Evolutionary conservation across 23 red algal species (phyloP).

Genomic region (Cyanidium caldarium): DNA sequence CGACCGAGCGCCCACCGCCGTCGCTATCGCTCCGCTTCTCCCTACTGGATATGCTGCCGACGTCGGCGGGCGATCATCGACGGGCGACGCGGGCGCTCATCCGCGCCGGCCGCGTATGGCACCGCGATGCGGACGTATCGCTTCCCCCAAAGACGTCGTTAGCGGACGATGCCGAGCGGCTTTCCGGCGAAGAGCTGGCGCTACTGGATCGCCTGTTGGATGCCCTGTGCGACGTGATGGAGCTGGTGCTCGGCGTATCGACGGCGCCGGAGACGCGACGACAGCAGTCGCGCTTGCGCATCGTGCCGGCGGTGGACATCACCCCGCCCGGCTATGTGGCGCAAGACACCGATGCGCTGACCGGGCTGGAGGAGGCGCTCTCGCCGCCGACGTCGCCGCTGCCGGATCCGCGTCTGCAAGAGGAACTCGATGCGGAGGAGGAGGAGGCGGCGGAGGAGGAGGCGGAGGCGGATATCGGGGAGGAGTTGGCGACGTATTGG

Average conservation of each 20-base stretch:
- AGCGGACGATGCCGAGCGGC: not conserved
- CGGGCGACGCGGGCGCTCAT: not conserved
- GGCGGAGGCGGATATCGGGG: not conserved
- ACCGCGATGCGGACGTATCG: too few species aligned
- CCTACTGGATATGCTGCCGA: not conserved
- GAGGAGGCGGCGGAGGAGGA: too few species aligned
- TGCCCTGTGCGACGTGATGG: not conserved
- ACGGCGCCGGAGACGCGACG: not conserved
- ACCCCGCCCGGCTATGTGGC: too few species aligned
- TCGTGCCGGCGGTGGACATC: too few species aligned
- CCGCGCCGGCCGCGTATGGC: not conserved
- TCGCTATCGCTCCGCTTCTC: not conserved
- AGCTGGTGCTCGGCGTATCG: not conserved
- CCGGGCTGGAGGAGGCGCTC: too few species aligned
- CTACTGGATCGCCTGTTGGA: not conserved
- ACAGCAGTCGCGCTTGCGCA: too few species aligned
- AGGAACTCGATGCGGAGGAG: too few species aligned
- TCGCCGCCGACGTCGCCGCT: too few species aligned
- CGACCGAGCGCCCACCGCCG: too few species aligned
- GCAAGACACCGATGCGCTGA: too few species aligned
- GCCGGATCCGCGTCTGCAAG: too few species aligned
- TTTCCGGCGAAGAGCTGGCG: not conserved
- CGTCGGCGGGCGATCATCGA: not conserved
- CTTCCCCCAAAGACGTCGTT: not conserved
- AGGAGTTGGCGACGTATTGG: constrained; percentile 1